phyloP scores from a whole-genome alignment of 169 alveolate genomes.

The Plasmodium billcollinsi region DNA sequence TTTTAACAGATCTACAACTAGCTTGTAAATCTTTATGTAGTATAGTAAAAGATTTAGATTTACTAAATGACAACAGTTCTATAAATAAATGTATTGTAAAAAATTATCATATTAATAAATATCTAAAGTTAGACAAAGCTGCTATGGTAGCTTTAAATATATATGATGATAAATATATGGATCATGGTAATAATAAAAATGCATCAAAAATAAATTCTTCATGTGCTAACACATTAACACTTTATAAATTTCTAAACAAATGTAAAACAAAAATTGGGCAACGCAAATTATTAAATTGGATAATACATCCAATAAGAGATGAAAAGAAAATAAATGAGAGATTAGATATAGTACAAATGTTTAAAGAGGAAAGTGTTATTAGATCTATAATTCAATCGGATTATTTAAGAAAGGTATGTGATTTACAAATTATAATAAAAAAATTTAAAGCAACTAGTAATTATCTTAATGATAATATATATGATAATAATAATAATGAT shows the following conservation, averaged over 20 bases:
- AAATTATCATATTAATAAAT: constrained; percentile 78
- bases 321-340: constrained; percentile 91
- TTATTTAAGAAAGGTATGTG: constrained; percentile 88
- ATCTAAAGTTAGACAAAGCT: constrained; percentile 84
- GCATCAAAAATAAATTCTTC: too few relatives aligned
- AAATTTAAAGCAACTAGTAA: constrained; percentile 69
- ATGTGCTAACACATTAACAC: constrained; percentile 19
- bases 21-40: constrained; percentile 78
- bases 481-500: background rate
- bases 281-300: constrained; percentile 93
- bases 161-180: constrained; percentile 25
- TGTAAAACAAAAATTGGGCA: constrained; percentile 96
- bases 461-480: background rate
- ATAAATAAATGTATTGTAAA: constrained; percentile 78
- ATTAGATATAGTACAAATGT: constrained; percentile 95
- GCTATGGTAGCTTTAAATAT: constrained; percentile 83
- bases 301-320: constrained; percentile 96
- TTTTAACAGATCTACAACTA: constrained; percentile 51
- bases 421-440: constrained; percentile 80
- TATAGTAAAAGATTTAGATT: constrained; percentile 77
- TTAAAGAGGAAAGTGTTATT: constrained; percentile 80
- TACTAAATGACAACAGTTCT: constrained; percentile 76
- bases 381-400: constrained; percentile 84
- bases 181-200: constrained; percentile 1
- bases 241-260: constrained; percentile 91